Evolutionary conservation across 805 yeast genomes (phyloP).

Genomic region (Suhomyces pyralidae): DNA sequence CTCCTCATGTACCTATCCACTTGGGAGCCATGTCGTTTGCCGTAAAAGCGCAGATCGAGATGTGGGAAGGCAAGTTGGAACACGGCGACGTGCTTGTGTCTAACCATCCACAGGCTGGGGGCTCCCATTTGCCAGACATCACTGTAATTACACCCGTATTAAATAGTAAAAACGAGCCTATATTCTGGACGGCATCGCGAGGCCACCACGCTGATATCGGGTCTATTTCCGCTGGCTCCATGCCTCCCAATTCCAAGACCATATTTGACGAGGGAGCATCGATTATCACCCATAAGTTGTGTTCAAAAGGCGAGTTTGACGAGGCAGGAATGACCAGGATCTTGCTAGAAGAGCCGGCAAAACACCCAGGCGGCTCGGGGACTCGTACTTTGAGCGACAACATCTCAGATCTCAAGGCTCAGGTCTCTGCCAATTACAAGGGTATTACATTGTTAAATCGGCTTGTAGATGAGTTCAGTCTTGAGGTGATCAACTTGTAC

Average conservation of each 20-base stretch:
- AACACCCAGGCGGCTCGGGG: slow-evolving; percentile 84
- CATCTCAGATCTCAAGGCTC: slow-evolving; percentile 55
- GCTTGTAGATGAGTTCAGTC: slow-evolving; percentile 61
- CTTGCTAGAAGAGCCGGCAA: slow-evolving; percentile 71
- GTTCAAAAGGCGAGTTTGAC: slow-evolving; percentile 67
- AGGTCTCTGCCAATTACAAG: slow-evolving; percentile 78
- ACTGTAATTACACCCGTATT: slow-evolving; percentile 92
- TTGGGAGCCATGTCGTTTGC: slow-evolving; percentile 49
- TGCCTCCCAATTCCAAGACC: slow-evolving; percentile 88
- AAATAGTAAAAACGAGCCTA: slow-evolving; percentile 44
- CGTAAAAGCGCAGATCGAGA: slow-evolving; percentile 38
- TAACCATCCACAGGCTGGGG: slow-evolving; percentile 44
- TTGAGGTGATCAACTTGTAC: slow-evolving; percentile 59
- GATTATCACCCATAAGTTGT: slow-evolving; percentile 73
- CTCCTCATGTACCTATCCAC: slow-evolving; percentile 47
- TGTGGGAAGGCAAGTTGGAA: slow-evolving; percentile 38
- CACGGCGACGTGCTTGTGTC: slow-evolving; percentile 44
- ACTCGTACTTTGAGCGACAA: slow-evolving; percentile 82
- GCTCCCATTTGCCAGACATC: slow-evolving; percentile 51
- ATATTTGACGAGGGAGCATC: slow-evolving; percentile 91
- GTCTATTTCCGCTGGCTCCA: slow-evolving; percentile 85
- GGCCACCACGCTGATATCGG: slow-evolving; percentile 98
- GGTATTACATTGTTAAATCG: slow-evolving; percentile 67
- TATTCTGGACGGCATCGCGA: slow-evolving; percentile 88
- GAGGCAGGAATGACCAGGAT: slow-evolving; percentile 62